Base-by-base conservation (phyloP, 768 basidiomycete species). In the Paxillus ammoniavirescens region DNA sequence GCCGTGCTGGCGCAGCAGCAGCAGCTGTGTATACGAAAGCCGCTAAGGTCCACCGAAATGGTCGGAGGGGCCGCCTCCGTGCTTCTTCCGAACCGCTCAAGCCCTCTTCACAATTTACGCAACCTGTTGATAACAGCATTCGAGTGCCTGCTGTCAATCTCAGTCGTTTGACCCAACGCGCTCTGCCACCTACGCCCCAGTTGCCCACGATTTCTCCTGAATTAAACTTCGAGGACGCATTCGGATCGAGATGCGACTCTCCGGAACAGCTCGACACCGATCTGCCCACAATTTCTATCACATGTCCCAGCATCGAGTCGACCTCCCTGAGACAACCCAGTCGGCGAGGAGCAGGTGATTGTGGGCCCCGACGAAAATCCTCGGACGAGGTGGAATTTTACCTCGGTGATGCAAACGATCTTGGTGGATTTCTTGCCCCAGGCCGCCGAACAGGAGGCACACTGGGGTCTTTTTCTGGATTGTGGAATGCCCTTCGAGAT, bases 221-320 rank as follows among this genome's bases (percentile, higher is more conserved):
- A 42, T 18, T 36, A 40, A 18, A 18, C 51, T 21, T 21, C 23
- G 52, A 31, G 49, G 37, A 6, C 8, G 54, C 46, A 28, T 54
- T 62, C 13, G 51, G 45, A 33, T 53, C 61, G 0, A 12, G 60
- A 3, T 67, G 64, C n/a, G 65, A 67, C 13, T 65, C 64, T 3
- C 64, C 64, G 31, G 60, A 62, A 5, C 21, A 47, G 56, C 55
- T 65, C 13, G 28, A 40, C 23, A 14, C 37, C 23, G 46, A 30
- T 31, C 33, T 31, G 2, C 46, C 31, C 28, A 8, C 21, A 35
- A 15, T 21, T 15, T 14, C 3, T 35, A 18, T 26, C 50, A 42
- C 37, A 14, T 37, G 48, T 4, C 31, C 12, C 13, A 33, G 30
- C 17, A 28, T 15, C n/a, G 44, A 42, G 23, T 12, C 4, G 23